These are phyloP conservation scores for Candida gigantensis DNA, from an alignment of 1,139 yeast genomes.

Conservation along the genomic window DNA sequence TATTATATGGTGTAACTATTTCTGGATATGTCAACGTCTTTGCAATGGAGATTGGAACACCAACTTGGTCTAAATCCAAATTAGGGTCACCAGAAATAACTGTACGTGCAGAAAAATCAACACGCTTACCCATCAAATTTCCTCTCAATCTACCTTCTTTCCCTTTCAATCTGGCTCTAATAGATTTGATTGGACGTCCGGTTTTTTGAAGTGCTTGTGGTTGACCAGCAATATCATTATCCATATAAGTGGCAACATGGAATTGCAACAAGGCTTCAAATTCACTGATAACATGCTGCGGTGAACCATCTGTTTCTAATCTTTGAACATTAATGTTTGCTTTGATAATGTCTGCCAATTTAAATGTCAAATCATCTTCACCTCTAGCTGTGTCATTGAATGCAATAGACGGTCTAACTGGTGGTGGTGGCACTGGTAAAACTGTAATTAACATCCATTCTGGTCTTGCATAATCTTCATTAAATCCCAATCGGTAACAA, in stretches of 20 bases:
- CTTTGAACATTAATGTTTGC: slow-evolving; percentile 96
- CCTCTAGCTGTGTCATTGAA: slow-evolving; percentile 99
- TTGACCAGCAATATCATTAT: slow-evolving; percentile 99
- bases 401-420: slow-evolving; percentile 97
- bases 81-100: slow-evolving; percentile 99
- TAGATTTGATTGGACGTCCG: slow-evolving; percentile 97
- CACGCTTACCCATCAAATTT: slow-evolving; percentile 99
- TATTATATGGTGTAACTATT: slow-evolving; percentile 95
- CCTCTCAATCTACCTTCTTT: slow-evolving; percentile 99
- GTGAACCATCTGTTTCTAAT: slow-evolving; percentile 97
- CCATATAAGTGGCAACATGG: slow-evolving; percentile 99
- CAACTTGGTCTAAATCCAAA: slow-evolving; percentile 95
- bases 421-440: slow-evolving; percentile 99
- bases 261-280: slow-evolving; percentile 94
- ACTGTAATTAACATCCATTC: slow-evolving; percentile 98
- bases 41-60: slow-evolving; percentile 97
- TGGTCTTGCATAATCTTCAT: slow-evolving; percentile 96
- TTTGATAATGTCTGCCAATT: slow-evolving; percentile 93
- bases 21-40: slow-evolving; percentile 95
- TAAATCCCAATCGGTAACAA: slow-evolving; percentile 79
- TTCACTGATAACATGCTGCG: slow-evolving; percentile 96
- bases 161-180: slow-evolving; percentile 98
- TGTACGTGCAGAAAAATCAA: slow-evolving; percentile 97
- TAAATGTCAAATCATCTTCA: slow-evolving; percentile 98
- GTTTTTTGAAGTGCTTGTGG: slow-evolving; percentile 99